Evolutionary conservation across 2,329 filamentous ascomycete genomes (phyloP).

Genomic region (Fusarium torreyae): DNA sequence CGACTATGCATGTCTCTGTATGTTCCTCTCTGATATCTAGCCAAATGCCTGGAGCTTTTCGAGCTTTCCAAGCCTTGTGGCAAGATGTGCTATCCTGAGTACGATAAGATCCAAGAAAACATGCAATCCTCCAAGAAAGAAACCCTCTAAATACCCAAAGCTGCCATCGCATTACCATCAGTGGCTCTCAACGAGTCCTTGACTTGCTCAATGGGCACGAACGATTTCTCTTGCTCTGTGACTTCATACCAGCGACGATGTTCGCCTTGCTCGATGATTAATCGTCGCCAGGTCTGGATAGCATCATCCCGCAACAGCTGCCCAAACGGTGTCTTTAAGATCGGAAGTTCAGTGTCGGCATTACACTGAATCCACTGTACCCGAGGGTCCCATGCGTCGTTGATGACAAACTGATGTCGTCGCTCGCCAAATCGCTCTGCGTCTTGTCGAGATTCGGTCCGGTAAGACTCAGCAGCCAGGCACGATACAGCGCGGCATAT

Average conservation of each 20-base stretch:
- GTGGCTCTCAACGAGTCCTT: background rate
- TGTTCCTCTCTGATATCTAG: background rate
- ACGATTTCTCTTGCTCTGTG: slow-evolving; percentile 6
- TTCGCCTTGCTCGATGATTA: slow-evolving; percentile 6
- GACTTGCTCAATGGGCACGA: background rate
- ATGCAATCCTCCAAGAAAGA: background rate
- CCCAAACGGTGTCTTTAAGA: background rate
- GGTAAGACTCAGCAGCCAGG: slow-evolving; percentile 1
- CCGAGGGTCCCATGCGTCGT: slow-evolving; percentile 19
- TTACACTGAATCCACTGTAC: slow-evolving; percentile 18
- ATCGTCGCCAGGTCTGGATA: background rate
- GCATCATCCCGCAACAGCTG: background rate
- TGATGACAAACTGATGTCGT: slow-evolving; percentile 20
- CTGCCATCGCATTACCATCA: background rate
- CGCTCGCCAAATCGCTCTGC: background rate
- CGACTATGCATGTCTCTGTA: too few species aligned
- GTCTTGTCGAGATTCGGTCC: background rate
- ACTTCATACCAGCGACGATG: slow-evolving; percentile 14
- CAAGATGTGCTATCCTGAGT: background rate
- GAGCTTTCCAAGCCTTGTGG: background rate
- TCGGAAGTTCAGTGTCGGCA: background rate
- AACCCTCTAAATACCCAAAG: background rate
- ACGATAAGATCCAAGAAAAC: background rate
- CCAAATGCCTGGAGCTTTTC: background rate
- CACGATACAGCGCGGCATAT: slow-evolving; percentile 12